Base-by-base conservation (phyloP, 768 basidiomycete species). In the Collybia sp. region DNA sequence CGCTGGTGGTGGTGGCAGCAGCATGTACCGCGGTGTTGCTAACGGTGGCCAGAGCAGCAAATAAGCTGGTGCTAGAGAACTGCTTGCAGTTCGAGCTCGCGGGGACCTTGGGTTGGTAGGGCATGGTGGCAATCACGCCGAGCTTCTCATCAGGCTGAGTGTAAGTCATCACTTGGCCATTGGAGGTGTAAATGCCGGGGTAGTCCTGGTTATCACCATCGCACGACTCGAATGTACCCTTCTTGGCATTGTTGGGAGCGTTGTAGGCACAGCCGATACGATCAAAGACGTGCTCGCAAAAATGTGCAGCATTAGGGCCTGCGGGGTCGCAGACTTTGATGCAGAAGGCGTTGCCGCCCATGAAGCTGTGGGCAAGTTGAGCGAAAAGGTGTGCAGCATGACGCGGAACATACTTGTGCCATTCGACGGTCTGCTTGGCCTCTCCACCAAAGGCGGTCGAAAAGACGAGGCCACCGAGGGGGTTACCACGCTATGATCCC, bases 201-300 rank as follows among this genome's bases (percentile, higher is more conserved):
- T 70, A 71, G 13, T 72, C 69, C 68, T 82, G 80, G 57, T 77
- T 68, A n/a, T 87, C 84, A 18, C 80, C 79, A 8, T 75, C 57
- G 66, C 89, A 92, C 6, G 71, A 65, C 47, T 80, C 77, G 65
- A 87, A 91, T 0, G 69, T 68, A 20, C 74, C 76, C 38, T 81
- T 68, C 40, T 72, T 59, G 32, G 84, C 83, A 30, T 68, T 63
- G 61, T 76, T 80, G 12, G 88, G 88, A 13, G 77, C 82, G 59
- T 89, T 91, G 71, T 81, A 89, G 2, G 50, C 56, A 53, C 85
- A 83, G 9, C 90, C 89, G 42, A 88, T 82, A 47, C 82, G 83
- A 58, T 89, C 87, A 48, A 70, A 83, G 49, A 80, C 75, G 71
- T 92, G 82, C 59, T 86, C 68, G 68, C 88, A 90, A 54, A 61